Percentiles rank a stretch among this genome's conserved stretches.
phyloP scores from a whole-genome alignment of 352 stramenopile genomes.

The Pythium sukuiense region DNA sequence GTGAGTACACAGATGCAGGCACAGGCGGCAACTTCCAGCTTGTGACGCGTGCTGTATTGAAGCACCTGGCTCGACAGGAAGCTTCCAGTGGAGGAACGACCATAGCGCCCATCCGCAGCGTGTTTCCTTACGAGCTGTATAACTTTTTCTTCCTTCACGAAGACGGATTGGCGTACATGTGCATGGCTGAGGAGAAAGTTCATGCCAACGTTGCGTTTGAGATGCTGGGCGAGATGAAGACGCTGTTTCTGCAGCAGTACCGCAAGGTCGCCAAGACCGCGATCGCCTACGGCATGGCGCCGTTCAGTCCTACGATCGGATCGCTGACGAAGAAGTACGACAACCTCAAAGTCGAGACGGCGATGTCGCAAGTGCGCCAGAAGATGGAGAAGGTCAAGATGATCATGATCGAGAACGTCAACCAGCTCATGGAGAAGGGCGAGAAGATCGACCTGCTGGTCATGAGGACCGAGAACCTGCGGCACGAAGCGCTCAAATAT shows the following conservation, averaged over 20 bases:
- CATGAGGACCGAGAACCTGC: slow-evolving; percentile 90
- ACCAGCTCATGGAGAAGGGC: slow-evolving; percentile 95
- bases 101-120: slow-evolving; percentile 40
- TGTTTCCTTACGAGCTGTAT: slow-evolving; percentile 77
- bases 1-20: slow-evolving; percentile 71
- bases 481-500: slow-evolving; percentile 97
- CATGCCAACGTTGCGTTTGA: slow-evolving; percentile 71
- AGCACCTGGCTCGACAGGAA: slow-evolving; percentile 64
- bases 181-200: slow-evolving; percentile 79
- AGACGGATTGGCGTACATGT: slow-evolving; percentile 79
- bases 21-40: slow-evolving; percentile 69
- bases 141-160: slow-evolving; percentile 84
- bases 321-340: slow-evolving; percentile 85
- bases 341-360: slow-evolving; percentile 80
- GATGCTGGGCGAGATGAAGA: slow-evolving; percentile 71
- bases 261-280: slow-evolving; percentile 64
- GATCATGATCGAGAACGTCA: slow-evolving; percentile 99
- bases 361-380: slow-evolving; percentile 84
- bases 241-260: slow-evolving; percentile 63
- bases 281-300: slow-evolving; percentile 65
- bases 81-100: slow-evolving; percentile 4
- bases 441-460: slow-evolving; percentile 97
- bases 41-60: slow-evolving; percentile 72
- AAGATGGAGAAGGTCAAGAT: slow-evolving; percentile 98
- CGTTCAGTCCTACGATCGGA: slow-evolving; percentile 62